phyloP scores from a whole-genome alignment of 805 yeast species.

The Teunomyces kruisii region DNA sequence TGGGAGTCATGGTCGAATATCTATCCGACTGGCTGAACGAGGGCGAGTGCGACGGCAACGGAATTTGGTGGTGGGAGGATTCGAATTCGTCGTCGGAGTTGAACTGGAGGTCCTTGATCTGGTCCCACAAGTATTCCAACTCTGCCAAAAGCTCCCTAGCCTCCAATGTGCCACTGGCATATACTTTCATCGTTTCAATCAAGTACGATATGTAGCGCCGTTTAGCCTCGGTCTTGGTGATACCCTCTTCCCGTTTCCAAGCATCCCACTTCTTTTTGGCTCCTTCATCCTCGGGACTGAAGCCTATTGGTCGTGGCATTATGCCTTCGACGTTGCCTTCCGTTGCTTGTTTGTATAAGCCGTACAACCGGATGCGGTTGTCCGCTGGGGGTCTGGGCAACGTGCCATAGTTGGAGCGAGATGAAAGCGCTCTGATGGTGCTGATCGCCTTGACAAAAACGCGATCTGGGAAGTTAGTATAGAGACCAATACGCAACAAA shows the following conservation, averaged over 20 bases:
- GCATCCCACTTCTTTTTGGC: conserved; percentile 81
- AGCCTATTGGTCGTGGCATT: conserved; percentile 65
- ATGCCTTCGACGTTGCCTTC: conserved; percentile 78
- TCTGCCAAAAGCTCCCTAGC: conserved; percentile 65
- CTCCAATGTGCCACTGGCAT: conserved; percentile 66
- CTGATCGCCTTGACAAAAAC: conserved; percentile 82
- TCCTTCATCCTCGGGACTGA: conserved; percentile 59
- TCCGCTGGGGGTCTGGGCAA: conserved; percentile 78
- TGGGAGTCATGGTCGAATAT: conserved; percentile 36
- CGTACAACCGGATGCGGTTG: conserved; percentile 66
- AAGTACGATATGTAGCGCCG: conserved; percentile 64
- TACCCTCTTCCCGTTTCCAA: conserved; percentile 75
- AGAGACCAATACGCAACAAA: too few relatives aligned
- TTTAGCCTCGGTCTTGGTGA: conserved; percentile 70
- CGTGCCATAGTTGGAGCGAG: conserved; percentile 58
- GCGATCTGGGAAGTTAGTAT: conserved; percentile 50
- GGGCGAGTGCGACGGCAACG: conserved; percentile 35
- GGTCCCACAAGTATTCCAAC: conserved; percentile 74
- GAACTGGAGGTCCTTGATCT: conserved; percentile 50
- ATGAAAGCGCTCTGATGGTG: conserved; percentile 70
- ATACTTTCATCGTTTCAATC: conserved; percentile 68
- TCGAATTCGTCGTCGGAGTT: conserved; percentile 30
- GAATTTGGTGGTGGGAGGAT: conserved; percentile 13
- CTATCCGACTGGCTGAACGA: conserved; percentile 38
- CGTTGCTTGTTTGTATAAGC: conserved; percentile 85